Evolutionary conservation across 257 asterid genomes (phyloP), one percentile per base, ranked within the genome.

Genomic region (Penstemon davidsonii): DNA sequence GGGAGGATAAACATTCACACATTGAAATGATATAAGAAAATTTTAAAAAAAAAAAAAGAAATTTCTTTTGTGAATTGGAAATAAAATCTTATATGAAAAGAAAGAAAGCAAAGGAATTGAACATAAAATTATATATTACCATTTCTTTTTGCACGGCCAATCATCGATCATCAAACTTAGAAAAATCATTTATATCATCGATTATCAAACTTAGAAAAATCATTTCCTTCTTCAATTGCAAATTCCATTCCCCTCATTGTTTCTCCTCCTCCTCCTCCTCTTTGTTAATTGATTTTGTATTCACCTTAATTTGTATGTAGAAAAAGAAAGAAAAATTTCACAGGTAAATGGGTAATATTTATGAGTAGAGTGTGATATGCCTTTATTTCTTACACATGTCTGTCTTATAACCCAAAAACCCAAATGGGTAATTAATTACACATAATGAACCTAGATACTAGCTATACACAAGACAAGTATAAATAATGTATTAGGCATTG

Each of bases 101-200:
- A 15, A 15, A 15, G 18, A 15, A 15, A 15, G 18, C 18, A 15
- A 15, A 15, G 18, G 18, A 15, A 15, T 15, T 15, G 18, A 15
- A 15, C 18, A 15, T 15, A 15, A 15, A 15, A 15, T 15, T 15
- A 15, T 15, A 15, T 15, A 15, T 15, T 73, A 82, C 87, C 86
- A 3, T 76, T 78, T 51, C 84, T 67, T 50, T 76, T 80, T 0
- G 42, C 71, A 3, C 86, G 85, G 36, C 85, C 89, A 72, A 15
- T 15, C 89, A 72, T 81, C 92, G 18, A 12, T 75, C 89, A 45
- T 83, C 92, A 62, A 75, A 79, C 67, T 80, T 57, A 50, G 80
- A 75, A 33, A 40, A 64, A 39, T 74, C 82, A 47, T 33, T 60
- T n/a, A 15, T 15, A 15, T 15, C 89, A 72, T 81, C 92, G 18